Conservation (phyloP, 495 filamentous ascomycete species). For the Glarea lozoyensis region DNA sequence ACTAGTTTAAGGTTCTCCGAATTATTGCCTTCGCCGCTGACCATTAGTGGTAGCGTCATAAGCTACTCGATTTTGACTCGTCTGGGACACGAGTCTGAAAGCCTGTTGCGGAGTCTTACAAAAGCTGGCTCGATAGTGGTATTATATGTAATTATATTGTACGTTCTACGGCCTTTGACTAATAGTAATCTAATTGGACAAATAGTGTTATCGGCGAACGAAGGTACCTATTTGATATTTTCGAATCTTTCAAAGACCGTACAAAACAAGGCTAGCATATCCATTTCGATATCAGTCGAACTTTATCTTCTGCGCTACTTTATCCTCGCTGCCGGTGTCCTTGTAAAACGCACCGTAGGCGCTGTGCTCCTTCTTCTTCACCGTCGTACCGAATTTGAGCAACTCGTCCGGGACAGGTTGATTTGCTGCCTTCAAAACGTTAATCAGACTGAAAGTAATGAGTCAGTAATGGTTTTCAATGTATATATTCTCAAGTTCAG, state of each 20-base stretch:
- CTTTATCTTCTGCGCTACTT: slow-evolving; percentile 84
- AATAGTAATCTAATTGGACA: too few relatives aligned
- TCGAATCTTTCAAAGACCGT: slow-evolving; percentile 5
- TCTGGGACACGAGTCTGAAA: slow-evolving; percentile 14
- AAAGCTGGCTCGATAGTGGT: slow-evolving; percentile 41
- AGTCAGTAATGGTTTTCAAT: slow-evolving; percentile 4
- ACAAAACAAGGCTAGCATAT: not conserved
- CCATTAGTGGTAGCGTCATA: slow-evolving; percentile 10
- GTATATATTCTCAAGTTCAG: not conserved
- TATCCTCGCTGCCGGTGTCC: slow-evolving; percentile 63
- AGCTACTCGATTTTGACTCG: slow-evolving; percentile 12
- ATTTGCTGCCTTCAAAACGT: slow-evolving; percentile 81
- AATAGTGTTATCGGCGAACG: slow-evolving; percentile 12
- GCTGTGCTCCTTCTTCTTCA: slow-evolving; percentile 95
- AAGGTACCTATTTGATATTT: slow-evolving; percentile 13
- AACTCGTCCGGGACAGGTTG: slow-evolving; percentile 83
- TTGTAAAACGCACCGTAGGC: slow-evolving; percentile 91
- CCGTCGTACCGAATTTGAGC: slow-evolving; percentile 91
- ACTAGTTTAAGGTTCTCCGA: slow-evolving; percentile 20
- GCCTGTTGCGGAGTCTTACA: slow-evolving; percentile 35
- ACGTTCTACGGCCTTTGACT: slow-evolving; percentile 27
- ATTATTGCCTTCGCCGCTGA: slow-evolving; percentile 21
- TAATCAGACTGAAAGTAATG: slow-evolving; percentile 57
- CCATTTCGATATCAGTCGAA: slow-evolving; percentile 57
- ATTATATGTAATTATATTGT: slow-evolving; percentile 49